Evolutionary conservation across 2,329 filamentous ascomycete genomes (phyloP), one percentile per base, ranked within the genome.

Genomic region (Grosmannia penicillata): DNA sequence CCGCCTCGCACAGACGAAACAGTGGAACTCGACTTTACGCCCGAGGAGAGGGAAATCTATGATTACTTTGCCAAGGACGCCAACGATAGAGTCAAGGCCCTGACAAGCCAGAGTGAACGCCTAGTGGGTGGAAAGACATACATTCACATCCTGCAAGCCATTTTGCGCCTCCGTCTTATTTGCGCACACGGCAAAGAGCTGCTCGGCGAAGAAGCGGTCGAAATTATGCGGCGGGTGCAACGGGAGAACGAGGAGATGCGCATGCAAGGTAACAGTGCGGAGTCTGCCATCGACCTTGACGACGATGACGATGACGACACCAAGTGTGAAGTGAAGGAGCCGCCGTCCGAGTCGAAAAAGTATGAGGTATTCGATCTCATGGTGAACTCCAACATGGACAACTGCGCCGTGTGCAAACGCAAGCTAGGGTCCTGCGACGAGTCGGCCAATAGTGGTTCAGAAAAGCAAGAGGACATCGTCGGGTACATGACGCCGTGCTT

Each of bases 101-200:
- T 95, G 46, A 74, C 75, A 8, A 59, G 75, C 53, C 61, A 76
- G 49, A 61, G 70, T 47, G 73, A 72, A 37, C 78, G 75, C 45
- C 72, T 74, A 44, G 66, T 91, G 36, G 82, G 81, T 29, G 89
- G 87, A 30, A 84, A 80, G 48, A 81, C 82, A n/a, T 95, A 94
- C 52, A 87, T 91, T 33, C 84, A 94, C 49, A 91, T 98, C 33
- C 61, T 98, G 43, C 87, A 91, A 47, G 83, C 85, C 5, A 94
- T 98, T 51, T 70, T 93, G 47, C 80, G 89, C 23, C 72, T 98
- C 15, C 82, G 91, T 9, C 69, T 93, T 29, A 81, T 96, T 37
- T 95, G 87, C 53, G 91, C 87, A 1, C 89, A 95, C 54, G 91
- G 91, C n/a, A 82, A 81, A 46, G 89, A 96, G 43, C 70, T 98